These are phyloP conservation scores for Suillus ampliporus DNA, from an alignment of 768 basidiomycete species.

Conservation along the genomic window DNA sequence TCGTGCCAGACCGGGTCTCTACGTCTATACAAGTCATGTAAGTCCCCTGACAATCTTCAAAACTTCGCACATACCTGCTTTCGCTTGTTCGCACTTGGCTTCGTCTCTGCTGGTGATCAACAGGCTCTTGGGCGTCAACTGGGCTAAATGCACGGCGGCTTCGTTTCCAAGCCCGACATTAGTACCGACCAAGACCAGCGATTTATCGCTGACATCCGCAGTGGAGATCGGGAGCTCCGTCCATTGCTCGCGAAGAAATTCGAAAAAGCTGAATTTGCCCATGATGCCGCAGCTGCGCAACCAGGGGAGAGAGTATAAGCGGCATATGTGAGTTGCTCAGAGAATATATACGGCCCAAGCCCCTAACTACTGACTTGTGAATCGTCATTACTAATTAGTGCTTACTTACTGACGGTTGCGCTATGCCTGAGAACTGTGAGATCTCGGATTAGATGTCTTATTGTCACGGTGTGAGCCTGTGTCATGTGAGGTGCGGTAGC, in stretches of 20 bases:
- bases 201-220: slow-evolving; percentile 27
- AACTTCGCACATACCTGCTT: slow-evolving; percentile 20
- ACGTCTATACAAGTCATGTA: slow-evolving; percentile 19
- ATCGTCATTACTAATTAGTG: no score
- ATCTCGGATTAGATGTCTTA: no score
- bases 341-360: no score
- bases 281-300: slow-evolving; percentile 17
- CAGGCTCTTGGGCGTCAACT: slow-evolving; percentile 28
- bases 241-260: slow-evolving; percentile 36
- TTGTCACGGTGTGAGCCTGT: no score
- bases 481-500: no score
- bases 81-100: slow-evolving; percentile 24
- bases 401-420: no score
- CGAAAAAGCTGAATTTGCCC: slow-evolving; percentile 25
- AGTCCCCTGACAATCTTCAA: neutral
- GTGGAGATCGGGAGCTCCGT: slow-evolving; percentile 28
- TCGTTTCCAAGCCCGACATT: slow-evolving; percentile 39
- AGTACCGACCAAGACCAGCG: slow-evolving; percentile 30
- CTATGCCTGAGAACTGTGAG: no score
- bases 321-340: no score
- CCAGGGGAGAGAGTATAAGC: no score
- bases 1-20: slow-evolving; percentile 17
- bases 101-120: slow-evolving; percentile 33
- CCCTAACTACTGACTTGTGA: no score
- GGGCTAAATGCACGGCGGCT: slow-evolving; percentile 32